Evolutionary conservation across 352 stramenopile species (phyloP), one percentile per base, ranked within the genome.

Genomic region (Phytopythium delawarense): DNA sequence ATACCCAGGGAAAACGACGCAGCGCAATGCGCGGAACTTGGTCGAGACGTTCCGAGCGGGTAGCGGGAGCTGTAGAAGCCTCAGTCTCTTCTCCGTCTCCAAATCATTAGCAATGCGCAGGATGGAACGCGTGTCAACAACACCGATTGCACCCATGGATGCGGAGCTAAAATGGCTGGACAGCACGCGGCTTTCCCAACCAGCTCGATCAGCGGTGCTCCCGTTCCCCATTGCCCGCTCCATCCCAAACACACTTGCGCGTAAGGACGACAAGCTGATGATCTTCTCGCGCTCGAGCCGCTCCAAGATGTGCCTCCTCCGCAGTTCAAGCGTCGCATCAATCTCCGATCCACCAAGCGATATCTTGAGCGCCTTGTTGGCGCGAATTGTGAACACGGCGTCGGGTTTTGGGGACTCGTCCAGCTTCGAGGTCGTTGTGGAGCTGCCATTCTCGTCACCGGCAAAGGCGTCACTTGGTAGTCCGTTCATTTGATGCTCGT

Each of bases 191-290:
- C 57, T 54, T n/a, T 40, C n/a, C 23, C 28, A 15, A 44, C 45
- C n/a, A 32, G 18, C 9, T 15, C 16, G 37, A 25, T 50, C 40
- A 25, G 15, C 54, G 1, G 54, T 20, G 11, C 39, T 50, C 28
- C 35, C 40, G 20, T 2, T 21, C 21, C 32, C 39, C 39, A 50
- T 39, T 7, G 25, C n/a, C 25, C 54, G 21, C 58, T 93, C 84
- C 81, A 93, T 91, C 25, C 62, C 67, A 61, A 90, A 92, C 23
- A 94, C 76, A 49, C 84, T 94, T n/a, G 79, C 78, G 42, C 83
- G 77, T 9, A 94, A 21, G 0, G 84, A 94, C 13, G 79, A 91
- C 15, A 94, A 16, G 62, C 79, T 90, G 52, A 94, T 92, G 46
- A 91, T 87, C 55, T 90, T 89, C 54, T 94, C 84, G 2, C 72